These are phyloP conservation scores for Babesia ovata DNA, from an alignment of 169 alveolate species.

Conservation along the genomic window DNA sequence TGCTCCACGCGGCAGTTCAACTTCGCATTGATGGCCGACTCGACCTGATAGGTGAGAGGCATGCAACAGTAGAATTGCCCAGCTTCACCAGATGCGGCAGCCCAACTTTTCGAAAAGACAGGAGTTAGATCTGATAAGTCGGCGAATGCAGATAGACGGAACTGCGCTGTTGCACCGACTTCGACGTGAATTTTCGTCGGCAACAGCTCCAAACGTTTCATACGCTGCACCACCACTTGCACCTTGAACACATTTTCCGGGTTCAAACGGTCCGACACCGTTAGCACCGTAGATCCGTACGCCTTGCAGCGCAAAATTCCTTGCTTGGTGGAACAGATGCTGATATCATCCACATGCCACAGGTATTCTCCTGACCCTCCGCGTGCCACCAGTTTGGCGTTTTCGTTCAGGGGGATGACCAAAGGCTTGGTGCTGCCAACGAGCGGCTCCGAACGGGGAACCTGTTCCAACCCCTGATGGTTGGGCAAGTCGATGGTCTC, in stretches of 20 bases:
- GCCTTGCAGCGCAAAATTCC: constrained; percentile 43
- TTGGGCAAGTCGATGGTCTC: constrained; percentile 3
- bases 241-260: constrained; percentile 42
- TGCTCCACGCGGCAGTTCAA: constrained; percentile 33
- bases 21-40: not conserved
- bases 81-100: not conserved
- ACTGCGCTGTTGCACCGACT: constrained; percentile 15
- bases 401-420: constrained; percentile 32
- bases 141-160: constrained; percentile 1
- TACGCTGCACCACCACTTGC: constrained; percentile 13
- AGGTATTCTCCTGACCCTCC: constrained; percentile 59
- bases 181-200: constrained; percentile 18
- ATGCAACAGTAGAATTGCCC: constrained; percentile 20
- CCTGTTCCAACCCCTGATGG: not conserved
- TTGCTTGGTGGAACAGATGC: constrained; percentile 12
- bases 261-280: constrained; percentile 28
- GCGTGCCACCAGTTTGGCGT: constrained; percentile 30
- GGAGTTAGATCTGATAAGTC: constrained; percentile 15
- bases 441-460: not conserved
- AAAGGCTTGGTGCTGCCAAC: constrained; percentile 27
- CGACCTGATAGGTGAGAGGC: constrained; percentile 8
- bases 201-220: constrained; percentile 7
- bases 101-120: constrained; percentile 14
- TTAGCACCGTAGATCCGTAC: constrained; percentile 32
- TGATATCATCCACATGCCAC: constrained; percentile 31